Evolutionary conservation across 148 eudicot genomes (phyloP).

Genomic region (Pouteria glomerata): DNA sequence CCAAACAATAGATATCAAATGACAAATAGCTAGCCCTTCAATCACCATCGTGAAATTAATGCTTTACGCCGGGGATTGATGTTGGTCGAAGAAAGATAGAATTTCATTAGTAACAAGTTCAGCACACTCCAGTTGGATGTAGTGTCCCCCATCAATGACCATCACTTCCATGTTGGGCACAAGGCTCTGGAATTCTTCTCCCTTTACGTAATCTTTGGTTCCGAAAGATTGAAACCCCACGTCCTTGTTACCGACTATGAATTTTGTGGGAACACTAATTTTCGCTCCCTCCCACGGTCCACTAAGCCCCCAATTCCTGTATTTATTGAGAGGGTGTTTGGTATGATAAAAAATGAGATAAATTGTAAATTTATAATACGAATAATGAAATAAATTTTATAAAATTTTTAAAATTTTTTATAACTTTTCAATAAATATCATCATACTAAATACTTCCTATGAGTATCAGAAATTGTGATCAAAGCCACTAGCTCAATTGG

Average conservation of each 20-base stretch:
- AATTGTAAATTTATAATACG: too few relatives aligned
- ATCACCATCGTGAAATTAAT: too few relatives aligned
- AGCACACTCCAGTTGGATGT: neutral
- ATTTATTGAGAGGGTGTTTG: too few relatives aligned
- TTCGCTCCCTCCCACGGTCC: neutral
- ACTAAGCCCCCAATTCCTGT: neutral
- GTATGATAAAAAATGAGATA: too few relatives aligned
- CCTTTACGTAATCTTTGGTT: neutral
- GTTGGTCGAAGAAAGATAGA: constrained; percentile 1
- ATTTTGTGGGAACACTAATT: neutral
- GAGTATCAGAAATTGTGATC: too few relatives aligned
- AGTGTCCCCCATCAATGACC: neutral
- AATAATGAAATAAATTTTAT: too few relatives aligned
- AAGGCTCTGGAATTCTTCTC: constrained; percentile 3
- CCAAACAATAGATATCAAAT: too few relatives aligned
- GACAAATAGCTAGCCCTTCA: too few relatives aligned
- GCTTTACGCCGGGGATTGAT: neutral
- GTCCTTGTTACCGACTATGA: neutral
- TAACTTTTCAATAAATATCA: too few relatives aligned
- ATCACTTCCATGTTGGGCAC: constrained; percentile 3
- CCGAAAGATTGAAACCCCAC: constrained; percentile 5
- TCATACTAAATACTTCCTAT: too few relatives aligned
- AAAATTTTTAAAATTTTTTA: too few relatives aligned
- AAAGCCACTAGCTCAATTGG: too few relatives aligned
- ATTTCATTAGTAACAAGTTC: neutral